phyloP scores from a whole-genome alignment of 1,284 basidiomycete species.

The Amanita bisporigera region DNA sequence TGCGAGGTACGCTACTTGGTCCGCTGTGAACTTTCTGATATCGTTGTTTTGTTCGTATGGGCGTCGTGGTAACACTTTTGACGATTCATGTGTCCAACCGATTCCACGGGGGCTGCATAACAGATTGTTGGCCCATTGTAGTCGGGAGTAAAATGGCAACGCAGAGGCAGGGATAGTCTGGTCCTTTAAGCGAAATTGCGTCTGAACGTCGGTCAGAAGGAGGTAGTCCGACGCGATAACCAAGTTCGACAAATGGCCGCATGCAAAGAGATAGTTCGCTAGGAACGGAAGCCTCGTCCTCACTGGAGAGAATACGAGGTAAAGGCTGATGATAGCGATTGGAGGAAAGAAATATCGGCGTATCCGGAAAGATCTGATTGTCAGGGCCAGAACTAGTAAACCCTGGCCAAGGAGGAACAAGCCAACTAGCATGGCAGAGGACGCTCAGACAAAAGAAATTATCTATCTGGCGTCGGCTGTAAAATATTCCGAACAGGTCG shows the following conservation, averaged over 20 bases:
- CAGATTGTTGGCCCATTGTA: slow-evolving; percentile 26
- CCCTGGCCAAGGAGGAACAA: slow-evolving; percentile 4
- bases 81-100: slow-evolving; percentile 32
- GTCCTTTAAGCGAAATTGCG: neutral
- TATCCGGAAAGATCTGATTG: slow-evolving; percentile 15
- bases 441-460: neutral
- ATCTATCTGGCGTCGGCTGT: neutral
- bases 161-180: neutral
- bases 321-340: slow-evolving; percentile 11
- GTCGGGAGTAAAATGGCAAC: slow-evolving; percentile 13
- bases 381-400: neutral
- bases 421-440: slow-evolving; percentile 1
- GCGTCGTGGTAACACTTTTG: neutral
- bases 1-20: slow-evolving; percentile 1
- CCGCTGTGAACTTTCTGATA: neutral
- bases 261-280: slow-evolving; percentile 2
- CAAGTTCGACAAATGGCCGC: neutral
- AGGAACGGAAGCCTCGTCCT: slow-evolving; percentile 8
- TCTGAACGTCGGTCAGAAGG: slow-evolving; percentile 2
- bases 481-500: neutral
- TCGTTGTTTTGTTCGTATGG: neutral
- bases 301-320: slow-evolving; percentile 15
- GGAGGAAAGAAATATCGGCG: slow-evolving; percentile 20
- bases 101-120: slow-evolving; percentile 30
- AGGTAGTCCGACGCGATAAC: slow-evolving; percentile 11